Base-by-base conservation (phyloP, 2,329 filamentous ascomycete species). In the Pseudogymnoascus sp. region DNA sequence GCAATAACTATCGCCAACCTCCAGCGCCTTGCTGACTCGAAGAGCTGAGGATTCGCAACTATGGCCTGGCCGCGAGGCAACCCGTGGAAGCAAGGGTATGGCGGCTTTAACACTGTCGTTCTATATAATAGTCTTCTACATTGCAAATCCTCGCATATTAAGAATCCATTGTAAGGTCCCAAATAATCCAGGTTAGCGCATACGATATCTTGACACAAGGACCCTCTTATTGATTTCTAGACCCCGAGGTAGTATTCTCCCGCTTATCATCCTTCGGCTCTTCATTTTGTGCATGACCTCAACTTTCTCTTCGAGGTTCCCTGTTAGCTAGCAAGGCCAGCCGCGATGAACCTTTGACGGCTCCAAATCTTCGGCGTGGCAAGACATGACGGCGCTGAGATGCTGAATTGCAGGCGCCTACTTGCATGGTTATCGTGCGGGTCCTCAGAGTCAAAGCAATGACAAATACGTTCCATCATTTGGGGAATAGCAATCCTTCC, bases 401-500 rank as follows among this genome's bases (percentile, higher is more conserved):
- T 5, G n/a, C 16, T 56, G 3, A 10, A 56, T 56, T 33, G 33
- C 50, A 56, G 29, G 16, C 50, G 50, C 50, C 29, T 56, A 33
- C 50, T 33, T 56, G 29, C 50, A 35, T 56, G 6, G 50, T 19
- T 35, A 4, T 56, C 16, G 16, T 21, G 50, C 33, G 50, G 50
- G 50, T 56, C 29, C 5, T 56, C 29, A 56, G 29, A 33, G 29
- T 21, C 29, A 56, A 56, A 56, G 50, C 16, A 33, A 56, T 56
- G 50, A 56, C 50, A 56, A 56, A 56, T 56, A 56, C n/a, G 10
- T 14, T 29, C 29, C 72, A 71, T 71, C 67, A 73, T 70, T 69
- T 69, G 68, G 69, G 65, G 67, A 66, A 66, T 61, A 67, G 66
- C 69, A 70, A 64, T 63, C 68, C 68, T 67, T 64, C 64, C 67